Evolutionary conservation across 495 filamentous ascomycete species (phyloP).

Genomic region (Penicillium daleae): DNA sequence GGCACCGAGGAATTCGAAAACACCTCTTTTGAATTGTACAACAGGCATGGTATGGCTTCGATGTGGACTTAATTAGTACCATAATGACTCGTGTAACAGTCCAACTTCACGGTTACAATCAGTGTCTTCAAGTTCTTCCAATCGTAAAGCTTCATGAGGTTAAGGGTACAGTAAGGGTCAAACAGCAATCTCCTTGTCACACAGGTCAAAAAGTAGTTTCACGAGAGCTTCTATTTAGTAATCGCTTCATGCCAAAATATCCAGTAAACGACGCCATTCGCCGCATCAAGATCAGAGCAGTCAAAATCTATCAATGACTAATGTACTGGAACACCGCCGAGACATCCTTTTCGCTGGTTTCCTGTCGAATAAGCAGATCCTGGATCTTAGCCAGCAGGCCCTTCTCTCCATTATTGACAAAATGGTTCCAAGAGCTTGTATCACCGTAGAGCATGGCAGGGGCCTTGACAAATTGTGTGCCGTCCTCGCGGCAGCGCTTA

Average conservation of each 20-base stretch:
- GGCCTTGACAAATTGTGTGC: conserved; percentile 83
- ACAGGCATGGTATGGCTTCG: no score
- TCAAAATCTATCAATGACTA: conserved; percentile 66
- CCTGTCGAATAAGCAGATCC: conserved; percentile 88
- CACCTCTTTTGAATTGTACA: no score
- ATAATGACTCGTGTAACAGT: no score
- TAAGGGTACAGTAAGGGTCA: no score
- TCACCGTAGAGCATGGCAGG: conserved; percentile 96
- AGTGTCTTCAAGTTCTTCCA: no score
- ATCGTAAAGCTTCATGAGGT: no score
- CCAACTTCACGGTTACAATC: no score
- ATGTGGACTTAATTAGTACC: no score
- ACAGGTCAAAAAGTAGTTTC: not conserved
- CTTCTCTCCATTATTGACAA: conserved; percentile 73
- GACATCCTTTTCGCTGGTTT: conserved; percentile 76
- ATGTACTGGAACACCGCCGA: conserved; percentile 99
- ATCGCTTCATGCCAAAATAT: conserved; percentile 9
- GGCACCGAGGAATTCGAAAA: no score
- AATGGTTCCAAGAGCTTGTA: conserved; percentile 98
- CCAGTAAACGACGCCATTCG: conserved; percentile 1
- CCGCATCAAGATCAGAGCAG: not conserved
- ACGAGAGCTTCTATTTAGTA: conserved; percentile 5
- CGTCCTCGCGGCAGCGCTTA: conserved; percentile 88
- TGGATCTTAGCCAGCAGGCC: conserved; percentile 79
- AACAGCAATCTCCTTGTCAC: no score